These are phyloP conservation scores for Euphrasia arctica DNA, from an alignment of 305 asterid genomes.

Conservation along the genomic window DNA sequence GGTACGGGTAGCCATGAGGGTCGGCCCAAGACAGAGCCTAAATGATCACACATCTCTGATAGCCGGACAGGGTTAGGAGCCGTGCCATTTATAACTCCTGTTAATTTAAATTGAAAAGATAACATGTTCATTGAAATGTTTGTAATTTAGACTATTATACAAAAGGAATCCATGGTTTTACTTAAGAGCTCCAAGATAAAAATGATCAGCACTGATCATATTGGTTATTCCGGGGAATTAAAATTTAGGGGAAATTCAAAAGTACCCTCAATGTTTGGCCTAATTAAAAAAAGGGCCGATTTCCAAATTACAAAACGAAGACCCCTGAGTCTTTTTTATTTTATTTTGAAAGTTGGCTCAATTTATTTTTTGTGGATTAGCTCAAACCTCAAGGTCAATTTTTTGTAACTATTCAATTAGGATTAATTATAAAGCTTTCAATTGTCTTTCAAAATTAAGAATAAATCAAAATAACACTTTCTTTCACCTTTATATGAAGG, in stretches of 20 bases:
- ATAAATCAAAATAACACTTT: background rate
- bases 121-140: too few relatives aligned
- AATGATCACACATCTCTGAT: slow-evolving; percentile 76
- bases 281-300: too few relatives aligned
- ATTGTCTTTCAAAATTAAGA: background rate
- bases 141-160: background rate
- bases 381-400: too few relatives aligned
- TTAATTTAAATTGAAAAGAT: slow-evolving; percentile 9
- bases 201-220: background rate
- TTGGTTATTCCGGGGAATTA: background rate
- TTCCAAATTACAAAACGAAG: too few relatives aligned
- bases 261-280: too few relatives aligned
- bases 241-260: background rate
- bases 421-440: too few relatives aligned
- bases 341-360: too few relatives aligned
- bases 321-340: too few relatives aligned
- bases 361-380: too few relatives aligned
- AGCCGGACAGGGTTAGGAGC: slow-evolving; percentile 85
- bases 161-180: background rate
- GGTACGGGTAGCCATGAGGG: slow-evolving; percentile 99
- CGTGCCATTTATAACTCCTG: slow-evolving; percentile 87
- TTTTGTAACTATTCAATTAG: too few relatives aligned
- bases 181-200: background rate
- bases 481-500: slow-evolving; percentile 69
- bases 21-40: slow-evolving; percentile 80